Conservation (phyloP, 2,329 filamentous ascomycete genomes). For the Periglandula ipomoeae region DNA sequence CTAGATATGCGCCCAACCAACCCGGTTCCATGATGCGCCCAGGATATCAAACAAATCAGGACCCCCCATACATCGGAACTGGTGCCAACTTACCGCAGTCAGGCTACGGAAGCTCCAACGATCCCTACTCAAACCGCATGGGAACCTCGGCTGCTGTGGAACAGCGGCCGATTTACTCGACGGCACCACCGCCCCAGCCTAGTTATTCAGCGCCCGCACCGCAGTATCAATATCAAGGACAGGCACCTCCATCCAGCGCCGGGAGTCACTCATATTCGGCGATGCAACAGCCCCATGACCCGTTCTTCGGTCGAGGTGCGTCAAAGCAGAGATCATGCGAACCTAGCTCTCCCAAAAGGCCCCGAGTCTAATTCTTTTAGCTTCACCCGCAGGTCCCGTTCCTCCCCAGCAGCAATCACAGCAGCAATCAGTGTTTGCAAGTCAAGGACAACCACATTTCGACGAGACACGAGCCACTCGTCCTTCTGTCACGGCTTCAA, state of each 20-base stretch:
- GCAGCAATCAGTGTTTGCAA: constrained; percentile 28
- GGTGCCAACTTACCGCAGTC: constrained; percentile 26
- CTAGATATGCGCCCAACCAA: constrained; percentile 22
- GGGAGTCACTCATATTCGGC: constrained; percentile 23
- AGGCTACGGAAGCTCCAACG: constrained; percentile 14
- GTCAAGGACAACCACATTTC: constrained; percentile 43
- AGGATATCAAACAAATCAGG: constrained; percentile 21
- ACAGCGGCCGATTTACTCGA: constrained; percentile 24
- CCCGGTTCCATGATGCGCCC: constrained; percentile 22
- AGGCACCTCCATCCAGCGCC: constrained; percentile 24
- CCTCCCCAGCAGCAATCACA: constrained; percentile 20
- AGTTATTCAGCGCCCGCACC: constrained; percentile 22
- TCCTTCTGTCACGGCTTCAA: constrained; percentile 26
- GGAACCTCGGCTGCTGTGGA: constrained; percentile 20
- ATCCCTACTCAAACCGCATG: constrained; percentile 23
- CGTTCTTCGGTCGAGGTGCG: constrained; percentile 52
- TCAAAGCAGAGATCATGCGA: constrained; percentile 24
- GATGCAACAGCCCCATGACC: constrained; percentile 33
- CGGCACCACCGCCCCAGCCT: constrained; percentile 20
- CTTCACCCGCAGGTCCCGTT: constrained; percentile 39
- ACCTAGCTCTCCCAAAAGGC: constrained; percentile 8
- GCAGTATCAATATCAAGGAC: constrained; percentile 24
- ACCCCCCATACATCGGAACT: constrained; percentile 25
- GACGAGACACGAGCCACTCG: constrained; percentile 34
- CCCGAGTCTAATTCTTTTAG: constrained; percentile 38